These are phyloP conservation scores for Monosporozyma aquatica DNA, from an alignment of 805 yeast genomes.

Conservation along the genomic window DNA sequence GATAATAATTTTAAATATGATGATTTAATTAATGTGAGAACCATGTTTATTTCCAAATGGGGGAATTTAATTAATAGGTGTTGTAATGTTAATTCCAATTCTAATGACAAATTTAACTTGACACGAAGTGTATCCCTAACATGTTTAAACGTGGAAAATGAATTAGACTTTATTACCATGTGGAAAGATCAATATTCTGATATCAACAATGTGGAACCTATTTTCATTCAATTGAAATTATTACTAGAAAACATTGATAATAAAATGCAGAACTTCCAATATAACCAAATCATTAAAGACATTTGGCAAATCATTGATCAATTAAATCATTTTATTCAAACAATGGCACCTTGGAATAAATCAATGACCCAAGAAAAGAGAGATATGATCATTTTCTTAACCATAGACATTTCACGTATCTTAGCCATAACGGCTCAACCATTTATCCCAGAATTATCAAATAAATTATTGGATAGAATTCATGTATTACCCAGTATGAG, in stretches of 20 bases:
- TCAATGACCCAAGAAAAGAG: conserved; percentile 26
- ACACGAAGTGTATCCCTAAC: too few relatives aligned
- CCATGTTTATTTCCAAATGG: conserved; percentile 67
- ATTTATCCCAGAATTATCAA: conserved; percentile 59
- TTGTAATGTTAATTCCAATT: conserved; percentile 59
- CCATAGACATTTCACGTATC: conserved; percentile 65
- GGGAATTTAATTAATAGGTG: conserved; percentile 71
- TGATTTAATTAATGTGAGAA: conserved; percentile 43
- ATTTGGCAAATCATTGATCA: conserved; percentile 52
- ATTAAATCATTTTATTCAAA: conserved; percentile 62
- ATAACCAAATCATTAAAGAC: conserved; percentile 44
- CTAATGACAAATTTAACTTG: conserved; percentile 35
- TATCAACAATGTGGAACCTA: conserved; percentile 12
- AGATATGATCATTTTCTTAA: conserved; percentile 50
- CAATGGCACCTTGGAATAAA: conserved; percentile 66
- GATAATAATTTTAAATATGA: conserved; percentile 75
- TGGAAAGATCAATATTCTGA: neutral
- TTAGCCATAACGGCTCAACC: conserved; percentile 60
- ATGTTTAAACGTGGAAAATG: too few relatives aligned
- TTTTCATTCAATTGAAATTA: conserved; percentile 29
- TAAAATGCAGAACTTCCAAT: conserved; percentile 40
- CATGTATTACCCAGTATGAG: conserved; percentile 42
- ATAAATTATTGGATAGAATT: conserved; percentile 50
- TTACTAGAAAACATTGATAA: conserved; percentile 35
- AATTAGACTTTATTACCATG: neutral